Conservation (phyloP, 2,329 filamentous ascomycete species). For the Diaporthe citriasiana region DNA sequence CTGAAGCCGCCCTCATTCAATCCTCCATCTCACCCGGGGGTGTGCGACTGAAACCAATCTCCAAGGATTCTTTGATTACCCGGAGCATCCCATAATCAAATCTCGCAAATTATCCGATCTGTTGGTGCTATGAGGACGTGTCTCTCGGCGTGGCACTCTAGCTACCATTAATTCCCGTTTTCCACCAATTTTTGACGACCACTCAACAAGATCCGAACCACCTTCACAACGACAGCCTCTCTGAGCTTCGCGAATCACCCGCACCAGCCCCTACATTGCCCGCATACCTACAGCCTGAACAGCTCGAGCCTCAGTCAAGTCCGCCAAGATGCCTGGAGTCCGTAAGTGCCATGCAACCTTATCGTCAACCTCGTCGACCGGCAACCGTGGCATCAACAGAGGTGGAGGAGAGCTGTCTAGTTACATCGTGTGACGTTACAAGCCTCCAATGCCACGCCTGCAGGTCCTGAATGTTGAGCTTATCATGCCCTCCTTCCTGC, state of each 20-base stretch:
- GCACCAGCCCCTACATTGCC: slow-evolving; percentile 6
- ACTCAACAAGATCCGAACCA: slow-evolving; percentile 18
- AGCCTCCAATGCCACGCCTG: slow-evolving; percentile 27
- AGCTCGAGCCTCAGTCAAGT: slow-evolving; percentile 8
- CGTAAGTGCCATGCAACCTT: slow-evolving; percentile 57
- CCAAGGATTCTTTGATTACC: slow-evolving; percentile 38
- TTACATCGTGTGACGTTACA: slow-evolving; percentile 21
- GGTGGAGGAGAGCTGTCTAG: slow-evolving; percentile 30
- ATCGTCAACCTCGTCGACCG: slow-evolving; percentile 11
- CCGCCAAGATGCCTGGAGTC: slow-evolving; percentile 65
- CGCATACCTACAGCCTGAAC: not conserved
- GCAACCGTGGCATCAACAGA: slow-evolving; percentile 20
- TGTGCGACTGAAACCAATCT: slow-evolving; percentile 31
- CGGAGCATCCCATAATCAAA: slow-evolving; percentile 39
- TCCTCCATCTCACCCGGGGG: slow-evolving; percentile 15
- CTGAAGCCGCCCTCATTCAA: slow-evolving; percentile 17
- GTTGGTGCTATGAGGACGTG: slow-evolving; percentile 35
- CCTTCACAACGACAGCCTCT: slow-evolving; percentile 8
- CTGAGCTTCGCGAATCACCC: slow-evolving; percentile 13
- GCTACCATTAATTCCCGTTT: slow-evolving; percentile 15
- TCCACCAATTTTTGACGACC: slow-evolving; percentile 10
- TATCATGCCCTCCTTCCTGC: slow-evolving; percentile 6
- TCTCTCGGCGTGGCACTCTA: slow-evolving; percentile 36
- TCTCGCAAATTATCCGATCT: slow-evolving; percentile 41
- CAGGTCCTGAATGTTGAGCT: not conserved